phyloP scores from a whole-genome alignment of 75 land plant genomes.

The Selaginella moellendorffii region DNA sequence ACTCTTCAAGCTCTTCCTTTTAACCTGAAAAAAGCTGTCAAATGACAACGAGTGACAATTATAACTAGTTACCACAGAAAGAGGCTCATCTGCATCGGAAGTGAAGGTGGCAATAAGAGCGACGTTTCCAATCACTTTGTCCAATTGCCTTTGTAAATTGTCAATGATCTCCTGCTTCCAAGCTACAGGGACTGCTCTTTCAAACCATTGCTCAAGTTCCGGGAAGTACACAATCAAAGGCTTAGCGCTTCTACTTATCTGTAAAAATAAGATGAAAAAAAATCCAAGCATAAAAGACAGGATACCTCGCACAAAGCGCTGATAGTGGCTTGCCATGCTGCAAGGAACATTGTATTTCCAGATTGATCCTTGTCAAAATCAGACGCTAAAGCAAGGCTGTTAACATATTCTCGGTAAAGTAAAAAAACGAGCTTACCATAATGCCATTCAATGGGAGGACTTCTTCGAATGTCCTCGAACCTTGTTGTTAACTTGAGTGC shows the following conservation, averaged over 20 bases:
- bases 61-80: not conserved
- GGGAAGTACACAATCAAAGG: conserved; percentile 87
- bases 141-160: conserved; percentile 48
- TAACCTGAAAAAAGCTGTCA: too few relatives aligned
- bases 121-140: conserved; percentile 57
- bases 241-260: conserved; percentile 45
- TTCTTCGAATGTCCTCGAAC: not conserved
- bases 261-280: conserved; percentile 12
- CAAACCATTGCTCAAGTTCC: conserved; percentile 72
- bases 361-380: not conserved
- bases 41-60: not conserved
- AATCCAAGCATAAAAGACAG: not conserved
- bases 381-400: not conserved
- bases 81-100: conserved; percentile 21
- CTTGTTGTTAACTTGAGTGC: too few relatives aligned
- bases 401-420: too few relatives aligned
- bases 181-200: conserved; percentile 60
- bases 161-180: conserved; percentile 53
- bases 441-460: not conserved
- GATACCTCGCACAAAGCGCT: not conserved
- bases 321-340: not conserved
- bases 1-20: conserved; percentile 11
- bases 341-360: not conserved
- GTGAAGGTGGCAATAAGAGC: conserved; percentile 74
- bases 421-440: too few relatives aligned